Base-by-base conservation (phyloP, 2,329 filamentous ascomycete genomes). In the Zymoseptoria ardabiliae region DNA sequence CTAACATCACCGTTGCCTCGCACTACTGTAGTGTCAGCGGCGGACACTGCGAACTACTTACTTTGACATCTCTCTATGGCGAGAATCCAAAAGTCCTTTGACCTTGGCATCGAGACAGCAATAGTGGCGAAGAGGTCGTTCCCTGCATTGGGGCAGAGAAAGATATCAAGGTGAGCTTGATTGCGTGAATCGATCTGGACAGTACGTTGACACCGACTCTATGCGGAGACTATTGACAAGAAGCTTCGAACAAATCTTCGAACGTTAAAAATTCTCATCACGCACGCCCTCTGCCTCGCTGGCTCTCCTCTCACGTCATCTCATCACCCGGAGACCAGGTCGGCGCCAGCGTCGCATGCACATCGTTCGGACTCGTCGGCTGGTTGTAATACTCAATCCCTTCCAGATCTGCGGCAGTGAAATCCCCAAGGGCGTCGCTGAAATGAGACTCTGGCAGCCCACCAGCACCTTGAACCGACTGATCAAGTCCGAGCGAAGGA, bases 241-340 rank as follows among this genome's bases (percentile, higher is more conserved):
- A 45, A 45, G 35, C 35, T 45, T 45, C 35, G 6, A 45, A 45
- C 13, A 17, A 5, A 45, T 45, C 35, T 7, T 45, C 35, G 35
- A 45, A 17, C 35, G n/a, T 87, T 0, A 87, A 90, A 45, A 45
- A 45, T 13, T 41, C 17, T 6, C 11, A 45, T 45, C 35, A 45
- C 17, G 35, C 35, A 45, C 17, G 35, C 17, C 17, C n/a, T 45
- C 11, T 13, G 5, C 2, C 35, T 7, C 35, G 35, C 35, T n/a
- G 13, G 4, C 2, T 45, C 13, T 45, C 35, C n/a, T 17, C 4
- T 45, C 35, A 45, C 17, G 35, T 45, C 35, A 45, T 45, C 35
- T 45, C 35, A 17, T 45, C 35, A 86, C 22, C 51, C 13, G 66
- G 60, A 21, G 60, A 61, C 68, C 69, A 70, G 6, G 62, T 61